phyloP scores from a whole-genome alignment of 495 filamentous ascomycete species.

The Annulohypoxylon moriforme region DNA sequence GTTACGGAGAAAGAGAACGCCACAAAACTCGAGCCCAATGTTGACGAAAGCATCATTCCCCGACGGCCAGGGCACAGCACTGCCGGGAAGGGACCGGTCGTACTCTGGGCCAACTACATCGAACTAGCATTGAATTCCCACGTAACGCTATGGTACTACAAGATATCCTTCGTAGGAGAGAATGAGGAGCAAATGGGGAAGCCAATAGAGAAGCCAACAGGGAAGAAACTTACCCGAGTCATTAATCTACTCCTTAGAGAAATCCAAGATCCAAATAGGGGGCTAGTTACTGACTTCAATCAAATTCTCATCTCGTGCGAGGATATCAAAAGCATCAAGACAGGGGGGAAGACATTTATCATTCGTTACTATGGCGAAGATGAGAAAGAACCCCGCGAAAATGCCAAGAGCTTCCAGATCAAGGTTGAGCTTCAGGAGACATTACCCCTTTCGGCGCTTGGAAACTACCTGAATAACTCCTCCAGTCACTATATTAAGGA shows the following conservation, averaged over 20 bases:
- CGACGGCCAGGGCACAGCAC: slow-evolving; percentile 5
- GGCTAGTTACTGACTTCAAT: slow-evolving; percentile 19
- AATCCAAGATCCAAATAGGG: neutral
- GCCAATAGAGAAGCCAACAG: neutral
- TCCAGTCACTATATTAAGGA: neutral
- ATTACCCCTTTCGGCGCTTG: neutral
- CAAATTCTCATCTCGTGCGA: neutral
- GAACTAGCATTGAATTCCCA: neutral
- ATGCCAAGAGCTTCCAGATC: neutral
- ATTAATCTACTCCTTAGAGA: slow-evolving; percentile 7
- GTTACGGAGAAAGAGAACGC: neutral
- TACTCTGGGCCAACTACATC: slow-evolving; percentile 11
- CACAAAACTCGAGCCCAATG: neutral
- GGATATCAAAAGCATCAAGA: neutral
- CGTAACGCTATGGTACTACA: neutral
- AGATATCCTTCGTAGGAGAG: neutral
- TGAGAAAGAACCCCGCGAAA: neutral
- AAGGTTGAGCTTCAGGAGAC: neutral
- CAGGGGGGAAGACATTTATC: neutral
- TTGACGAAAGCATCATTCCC: neutral
- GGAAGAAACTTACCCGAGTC: slow-evolving; percentile 15
- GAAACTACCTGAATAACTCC: neutral
- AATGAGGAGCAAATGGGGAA: too few relatives aligned
- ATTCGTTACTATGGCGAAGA: neutral
- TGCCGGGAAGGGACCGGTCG: neutral